These are phyloP conservation scores for Xylaria castorea DNA, from an alignment of 495 filamentous ascomycete species.

Conservation along the genomic window DNA sequence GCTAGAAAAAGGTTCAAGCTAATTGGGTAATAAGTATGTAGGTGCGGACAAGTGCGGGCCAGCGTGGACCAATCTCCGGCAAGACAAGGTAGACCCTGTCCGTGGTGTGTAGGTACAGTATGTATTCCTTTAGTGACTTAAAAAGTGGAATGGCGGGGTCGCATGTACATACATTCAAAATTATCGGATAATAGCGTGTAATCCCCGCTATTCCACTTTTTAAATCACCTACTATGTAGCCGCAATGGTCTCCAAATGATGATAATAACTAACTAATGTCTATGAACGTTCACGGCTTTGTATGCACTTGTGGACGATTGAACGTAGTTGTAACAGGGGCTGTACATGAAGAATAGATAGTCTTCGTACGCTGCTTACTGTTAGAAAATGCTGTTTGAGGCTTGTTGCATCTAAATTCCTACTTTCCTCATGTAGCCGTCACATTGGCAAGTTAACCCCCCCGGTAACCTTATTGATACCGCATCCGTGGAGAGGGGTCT, in stretches of 20 bases:
- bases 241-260: not conserved
- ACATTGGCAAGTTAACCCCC: not conserved
- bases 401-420: not conserved
- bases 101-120: not conserved
- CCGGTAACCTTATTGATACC: not conserved
- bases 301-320: not conserved
- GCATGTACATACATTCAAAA: too few relatives aligned
- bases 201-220: too few relatives aligned
- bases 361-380: not conserved
- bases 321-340: not conserved
- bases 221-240: too few relatives aligned
- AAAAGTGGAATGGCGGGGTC: too few relatives aligned
- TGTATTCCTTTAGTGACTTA: too few relatives aligned
- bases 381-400: not conserved
- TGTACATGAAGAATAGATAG: not conserved
- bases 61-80: not conserved
- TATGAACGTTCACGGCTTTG: not conserved
- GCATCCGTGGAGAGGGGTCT: not conserved
- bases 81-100: not conserved
- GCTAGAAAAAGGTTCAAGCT: conserved; percentile 3
- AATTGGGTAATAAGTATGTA: conserved; percentile 1
- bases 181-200: too few relatives aligned
- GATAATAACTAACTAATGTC: too few relatives aligned
- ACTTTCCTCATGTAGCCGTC: not conserved
- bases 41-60: conserved; percentile 3